phyloP scores from a whole-genome alignment of 2,329 filamentous ascomycete species.

The Xylaria sp. region DNA sequence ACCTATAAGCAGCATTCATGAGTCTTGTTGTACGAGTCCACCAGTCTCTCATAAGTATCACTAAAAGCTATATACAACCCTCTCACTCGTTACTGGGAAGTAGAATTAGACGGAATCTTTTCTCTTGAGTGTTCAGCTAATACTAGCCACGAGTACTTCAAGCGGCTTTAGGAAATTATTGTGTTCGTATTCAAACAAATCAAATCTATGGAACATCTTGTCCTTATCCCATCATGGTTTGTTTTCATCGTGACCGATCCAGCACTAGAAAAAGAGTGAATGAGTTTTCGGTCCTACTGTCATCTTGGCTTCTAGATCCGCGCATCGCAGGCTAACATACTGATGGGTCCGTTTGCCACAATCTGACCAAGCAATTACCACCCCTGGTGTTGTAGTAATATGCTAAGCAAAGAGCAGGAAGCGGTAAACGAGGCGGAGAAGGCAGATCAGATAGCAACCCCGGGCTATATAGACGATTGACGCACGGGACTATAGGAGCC shows the following conservation, averaged over 20 bases:
- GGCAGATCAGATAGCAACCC: background rate
- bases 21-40: background rate
- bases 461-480: background rate
- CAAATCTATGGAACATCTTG: background rate
- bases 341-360: slow-evolving; percentile 1
- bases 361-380: background rate
- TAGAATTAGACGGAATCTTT: no score
- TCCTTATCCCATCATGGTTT: background rate
- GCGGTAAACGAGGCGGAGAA: background rate
- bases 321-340: slow-evolving; percentile 1
- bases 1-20: background rate
- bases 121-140: background rate
- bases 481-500: background rate
- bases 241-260: background rate
- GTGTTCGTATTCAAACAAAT: background rate
- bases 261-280: background rate
- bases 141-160: no score
- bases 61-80: background rate
- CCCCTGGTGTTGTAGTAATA: background rate
- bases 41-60: background rate
- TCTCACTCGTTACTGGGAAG: no score
- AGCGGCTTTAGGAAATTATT: no score
- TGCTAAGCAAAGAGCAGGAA: background rate
- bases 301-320: slow-evolving; percentile 12
- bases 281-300: slow-evolving; percentile 26